Evolutionary conservation across 2,329 filamentous ascomycete species (phyloP).

Genomic region (Hortaea werneckii): DNA sequence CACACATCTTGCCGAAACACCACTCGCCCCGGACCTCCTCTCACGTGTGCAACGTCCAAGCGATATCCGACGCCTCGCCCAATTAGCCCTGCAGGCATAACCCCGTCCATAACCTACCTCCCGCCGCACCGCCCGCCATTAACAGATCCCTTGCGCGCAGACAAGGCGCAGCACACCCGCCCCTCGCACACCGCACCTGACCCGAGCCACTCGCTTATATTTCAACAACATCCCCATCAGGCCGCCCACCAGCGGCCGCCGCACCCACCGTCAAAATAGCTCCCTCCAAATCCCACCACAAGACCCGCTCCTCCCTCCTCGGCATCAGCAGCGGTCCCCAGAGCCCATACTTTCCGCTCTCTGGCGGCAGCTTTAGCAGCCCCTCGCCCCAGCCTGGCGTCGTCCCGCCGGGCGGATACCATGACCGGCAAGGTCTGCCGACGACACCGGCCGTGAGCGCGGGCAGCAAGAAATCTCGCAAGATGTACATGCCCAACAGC

Average conservation of each 20-base stretch:
- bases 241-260: constrained; percentile 17
- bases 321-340: constrained; percentile 31
- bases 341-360: constrained; percentile 35
- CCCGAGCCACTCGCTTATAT: background rate
- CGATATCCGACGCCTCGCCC: too few species aligned
- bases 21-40: too few species aligned
- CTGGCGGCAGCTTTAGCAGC: constrained; percentile 28
- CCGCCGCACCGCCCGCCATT: too few species aligned
- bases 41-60: too few species aligned
- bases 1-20: too few species aligned
- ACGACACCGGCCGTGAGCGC: constrained; percentile 19
- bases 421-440: constrained; percentile 43
- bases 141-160: too few species aligned
- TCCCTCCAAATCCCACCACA: constrained; percentile 44
- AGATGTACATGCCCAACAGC: constrained; percentile 69
- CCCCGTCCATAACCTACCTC: too few species aligned
- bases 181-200: too few species aligned
- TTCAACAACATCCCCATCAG: constrained; percentile 1
- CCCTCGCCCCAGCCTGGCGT: constrained; percentile 2
- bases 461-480: constrained; percentile 23
- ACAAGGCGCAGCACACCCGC: too few species aligned
- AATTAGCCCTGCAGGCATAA: too few species aligned
- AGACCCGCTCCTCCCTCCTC: constrained; percentile 50
- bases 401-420: constrained; percentile 36
- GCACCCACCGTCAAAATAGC: background rate